Conservation (phyloP, 257 asterid species). For the Gentiana straminea region DNA sequence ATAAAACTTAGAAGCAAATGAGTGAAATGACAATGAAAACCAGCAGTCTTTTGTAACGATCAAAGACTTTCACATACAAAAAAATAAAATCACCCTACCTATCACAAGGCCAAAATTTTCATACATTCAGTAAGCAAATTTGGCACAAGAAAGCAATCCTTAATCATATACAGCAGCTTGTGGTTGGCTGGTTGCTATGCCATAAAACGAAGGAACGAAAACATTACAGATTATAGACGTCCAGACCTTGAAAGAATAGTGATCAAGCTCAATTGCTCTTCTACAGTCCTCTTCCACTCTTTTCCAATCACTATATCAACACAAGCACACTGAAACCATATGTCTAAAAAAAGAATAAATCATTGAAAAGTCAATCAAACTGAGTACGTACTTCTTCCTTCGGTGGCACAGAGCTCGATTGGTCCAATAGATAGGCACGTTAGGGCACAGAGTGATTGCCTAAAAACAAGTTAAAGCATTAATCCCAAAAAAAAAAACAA, state of each 20-base stretch:
- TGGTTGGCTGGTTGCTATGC: no score
- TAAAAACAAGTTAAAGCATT: slow-evolving; percentile 11
- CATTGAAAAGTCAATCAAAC: background rate
- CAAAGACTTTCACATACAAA: no score
- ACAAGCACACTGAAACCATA: no score
- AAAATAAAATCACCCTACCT: no score
- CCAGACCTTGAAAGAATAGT: slow-evolving; percentile 29
- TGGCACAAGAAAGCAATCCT: no score
- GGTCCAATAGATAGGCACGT: slow-evolving; percentile 80
- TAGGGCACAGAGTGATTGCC: slow-evolving; percentile 92
- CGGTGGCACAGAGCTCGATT: slow-evolving; percentile 91
- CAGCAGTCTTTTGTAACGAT: no score
- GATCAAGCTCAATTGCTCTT: slow-evolving; percentile 31
- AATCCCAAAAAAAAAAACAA: background rate
- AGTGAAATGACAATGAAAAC: no score
- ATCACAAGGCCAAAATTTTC: no score
- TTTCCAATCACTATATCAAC: slow-evolving; percentile 51
- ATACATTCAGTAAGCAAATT: no score
- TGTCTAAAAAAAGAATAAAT: background rate
- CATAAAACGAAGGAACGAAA: no score
- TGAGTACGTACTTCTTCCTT: slow-evolving; percentile 51
- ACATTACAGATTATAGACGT: background rate
- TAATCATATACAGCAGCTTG: no score
- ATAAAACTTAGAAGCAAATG: no score
- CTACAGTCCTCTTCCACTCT: slow-evolving; percentile 38